These are phyloP conservation scores for Rhamnella rubrinervis DNA, from an alignment of 331 rosid genomes.

Conservation along the genomic window DNA sequence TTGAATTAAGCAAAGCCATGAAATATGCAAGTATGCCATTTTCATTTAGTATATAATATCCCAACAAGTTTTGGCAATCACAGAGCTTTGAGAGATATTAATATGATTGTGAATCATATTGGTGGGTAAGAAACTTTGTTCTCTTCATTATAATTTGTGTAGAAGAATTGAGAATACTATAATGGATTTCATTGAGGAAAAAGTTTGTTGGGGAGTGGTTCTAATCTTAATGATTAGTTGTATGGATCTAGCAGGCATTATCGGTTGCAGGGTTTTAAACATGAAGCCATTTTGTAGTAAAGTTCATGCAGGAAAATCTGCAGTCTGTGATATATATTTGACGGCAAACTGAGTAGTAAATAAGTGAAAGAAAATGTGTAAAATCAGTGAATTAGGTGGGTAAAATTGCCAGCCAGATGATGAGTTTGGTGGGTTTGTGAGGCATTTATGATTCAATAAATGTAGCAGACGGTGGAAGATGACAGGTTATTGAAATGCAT, in stretches of 20 bases:
- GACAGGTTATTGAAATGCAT: not conserved
- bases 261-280: slow-evolving; percentile 1
- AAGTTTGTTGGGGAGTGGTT: slow-evolving; percentile 16
- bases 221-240: not conserved
- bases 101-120: too few relatives aligned
- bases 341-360: slow-evolving; percentile 4
- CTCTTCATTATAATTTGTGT: not conserved
- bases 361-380: not conserved
- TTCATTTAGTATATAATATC: not conserved
- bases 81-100: not conserved
- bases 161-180: too few relatives aligned
- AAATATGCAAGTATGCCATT: slow-evolving; percentile 11
- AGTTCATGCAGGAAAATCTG: slow-evolving; percentile 5
- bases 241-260: too few relatives aligned
- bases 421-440: not conserved
- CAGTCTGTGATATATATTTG: not conserved
- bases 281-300: not conserved
- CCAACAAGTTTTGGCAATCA: not conserved
- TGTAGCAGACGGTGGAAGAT: slow-evolving; percentile 4
- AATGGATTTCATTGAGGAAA: not conserved
- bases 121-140: too few relatives aligned
- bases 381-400: not conserved
- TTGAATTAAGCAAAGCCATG: slow-evolving; percentile 14
- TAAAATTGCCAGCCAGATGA: not conserved
- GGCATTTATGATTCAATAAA: slow-evolving; percentile 13